These are phyloP conservation scores for Diutina ranongensis DNA, from an alignment of 1,139 yeast genomes.

Conservation along the genomic window DNA sequence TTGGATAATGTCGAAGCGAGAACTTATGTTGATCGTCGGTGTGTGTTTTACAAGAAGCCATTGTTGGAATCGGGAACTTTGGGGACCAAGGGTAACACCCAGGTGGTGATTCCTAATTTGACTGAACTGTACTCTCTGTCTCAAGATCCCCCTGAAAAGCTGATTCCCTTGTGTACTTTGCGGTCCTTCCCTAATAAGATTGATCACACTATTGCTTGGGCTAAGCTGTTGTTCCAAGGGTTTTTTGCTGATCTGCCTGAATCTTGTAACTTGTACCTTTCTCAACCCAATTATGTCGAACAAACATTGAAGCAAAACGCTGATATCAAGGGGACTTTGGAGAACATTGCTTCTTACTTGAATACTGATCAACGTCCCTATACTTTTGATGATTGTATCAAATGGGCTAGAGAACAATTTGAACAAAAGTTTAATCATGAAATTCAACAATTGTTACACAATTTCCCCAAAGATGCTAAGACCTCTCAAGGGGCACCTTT, in stretches of 20 bases:
- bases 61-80: conserved; percentile 92
- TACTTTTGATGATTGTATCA: conserved; percentile 84
- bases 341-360: conserved; percentile 63
- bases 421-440: conserved; percentile 79
- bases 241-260: conserved; percentile 84
- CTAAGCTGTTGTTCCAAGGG: conserved; percentile 91
- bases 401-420: conserved; percentile 89
- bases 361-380: conserved; percentile 58
- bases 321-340: conserved; percentile 79
- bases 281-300: conserved; percentile 90
- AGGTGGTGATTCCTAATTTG: conserved; percentile 83
- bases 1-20: conserved; percentile 96
- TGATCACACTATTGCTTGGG: conserved; percentile 99
- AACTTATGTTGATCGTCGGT: conserved; percentile 93
- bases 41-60: conserved; percentile 87
- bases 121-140: conserved; percentile 95
- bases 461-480: conserved; percentile 88
- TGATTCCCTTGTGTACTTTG: conserved; percentile 92
- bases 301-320: conserved; percentile 83
- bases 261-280: conserved; percentile 79
- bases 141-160: conserved; percentile 97
- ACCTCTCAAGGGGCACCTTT: conserved; percentile 88
- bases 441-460: conserved; percentile 77
- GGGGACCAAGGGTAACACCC: conserved; percentile 98
- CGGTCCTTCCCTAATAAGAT: conserved; percentile 96